A percentile compares a stretch with the other conserved stretches of the same genome.
Evolutionary conservation across 1,284 basidiomycete genomes (phyloP).

Genomic region (Leccinum olivaceoglutinosum): DNA sequence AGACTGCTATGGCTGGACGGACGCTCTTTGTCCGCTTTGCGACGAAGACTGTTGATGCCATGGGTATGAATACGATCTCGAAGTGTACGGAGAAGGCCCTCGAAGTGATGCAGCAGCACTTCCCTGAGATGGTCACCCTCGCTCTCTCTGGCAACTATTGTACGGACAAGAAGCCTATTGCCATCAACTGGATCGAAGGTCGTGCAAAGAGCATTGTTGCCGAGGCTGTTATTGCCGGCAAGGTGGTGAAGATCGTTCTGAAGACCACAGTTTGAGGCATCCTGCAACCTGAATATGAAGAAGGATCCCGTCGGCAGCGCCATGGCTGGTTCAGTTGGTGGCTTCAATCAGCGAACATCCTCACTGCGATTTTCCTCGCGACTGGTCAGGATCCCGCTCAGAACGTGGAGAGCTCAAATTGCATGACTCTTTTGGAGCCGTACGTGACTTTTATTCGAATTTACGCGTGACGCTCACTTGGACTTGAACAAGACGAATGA

Average conservation of each 20-base stretch:
- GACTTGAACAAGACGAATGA: constrained; percentile 64
- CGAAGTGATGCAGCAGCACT: constrained; percentile 73
- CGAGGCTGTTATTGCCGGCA: constrained; percentile 89
- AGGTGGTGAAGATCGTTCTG: constrained; percentile 83
- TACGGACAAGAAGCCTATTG: constrained; percentile 32
- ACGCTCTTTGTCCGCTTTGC: constrained; percentile 96
- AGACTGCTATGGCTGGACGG: constrained; percentile 84
- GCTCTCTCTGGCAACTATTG: constrained; percentile 98
- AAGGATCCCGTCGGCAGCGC: constrained; percentile 85
- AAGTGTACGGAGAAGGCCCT: constrained; percentile 96
- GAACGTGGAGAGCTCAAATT: constrained; percentile 97
- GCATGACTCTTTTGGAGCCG: constrained; percentile 98
- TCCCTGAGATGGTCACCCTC: constrained; percentile 92
- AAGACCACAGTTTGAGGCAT: constrained; percentile 73
- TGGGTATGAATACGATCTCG: constrained; percentile 99
- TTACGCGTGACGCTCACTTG: constrained; percentile 8
- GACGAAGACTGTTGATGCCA: constrained; percentile 83
- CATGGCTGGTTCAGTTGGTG: constrained; percentile 96
- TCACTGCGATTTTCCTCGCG: constrained; percentile 93
- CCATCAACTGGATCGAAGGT: constrained; percentile 97
- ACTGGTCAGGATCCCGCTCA: constrained; percentile 99
- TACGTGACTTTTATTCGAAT: constrained; percentile 40
- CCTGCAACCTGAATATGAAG: constrained; percentile 89
- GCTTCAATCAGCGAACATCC: constrained; percentile 97
- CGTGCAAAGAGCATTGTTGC: constrained; percentile 97